Base-by-base conservation (phyloP, 441 rosid species). In the Isatis lusitanica region DNA sequence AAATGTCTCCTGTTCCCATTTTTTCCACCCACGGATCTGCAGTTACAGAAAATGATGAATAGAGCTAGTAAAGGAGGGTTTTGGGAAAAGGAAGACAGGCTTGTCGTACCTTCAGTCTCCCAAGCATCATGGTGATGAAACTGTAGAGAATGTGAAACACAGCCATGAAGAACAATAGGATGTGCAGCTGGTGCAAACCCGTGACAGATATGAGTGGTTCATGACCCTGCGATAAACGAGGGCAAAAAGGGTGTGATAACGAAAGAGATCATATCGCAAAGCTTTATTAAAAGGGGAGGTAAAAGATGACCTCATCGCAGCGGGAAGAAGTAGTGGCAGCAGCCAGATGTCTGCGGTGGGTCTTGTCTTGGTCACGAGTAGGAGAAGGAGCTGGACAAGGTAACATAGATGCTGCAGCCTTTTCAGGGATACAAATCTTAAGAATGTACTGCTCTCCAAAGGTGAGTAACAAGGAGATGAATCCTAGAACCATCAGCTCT, bases 401-500 rank as follows among this genome's bases (percentile, higher is more conserved):
- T 82, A 90, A 68, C 93, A 91, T 86, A 8, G 90, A 82, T 74
- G 78, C 62, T 1, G 85, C 94, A 26, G 77, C 85, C 11, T 82
- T 73, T 24, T 42, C 16, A 44, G 98, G 83, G 47, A 87, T 63
- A 74, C 98, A 93, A 55, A 93, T 91, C 64, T 71, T 75, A 21
- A 76, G 56, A 59, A 93, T 81, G 80, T 83, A 85, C 40, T 39
- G 77, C 82, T 93, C 93, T 17, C 88, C 83, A 61, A 93, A 91
- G 46, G 92, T 88, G 58, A 93, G 90, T 47, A 91, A 83, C 71
- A 91, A 81, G 9, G 97, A 88, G 75, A 93, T 87, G 85, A 93
- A 91, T 42, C 97, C 98, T 35, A 93, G 78, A 79, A 93, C 57
- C 96, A 91, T 93, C 81, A 93, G 82, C 84, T 93, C 98, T 90